Evolutionary conservation across 768 basidiomycete genomes (phyloP), one percentile per base, ranked within the genome.

Genomic region (Lactarius sanguifluus): DNA sequence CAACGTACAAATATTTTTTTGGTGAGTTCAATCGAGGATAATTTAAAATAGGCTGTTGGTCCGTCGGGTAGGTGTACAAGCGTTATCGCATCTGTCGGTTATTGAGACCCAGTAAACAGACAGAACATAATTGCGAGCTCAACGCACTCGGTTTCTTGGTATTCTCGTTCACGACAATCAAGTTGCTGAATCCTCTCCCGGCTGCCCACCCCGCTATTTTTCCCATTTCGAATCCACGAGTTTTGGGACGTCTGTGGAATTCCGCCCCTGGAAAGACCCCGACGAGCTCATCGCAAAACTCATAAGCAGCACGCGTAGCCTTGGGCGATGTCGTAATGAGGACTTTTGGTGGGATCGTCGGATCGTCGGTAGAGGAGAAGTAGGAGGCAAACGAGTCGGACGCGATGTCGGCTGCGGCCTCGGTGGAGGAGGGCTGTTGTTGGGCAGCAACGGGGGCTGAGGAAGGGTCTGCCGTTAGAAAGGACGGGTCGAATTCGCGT

Each of bases 141-240:
- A 52, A 55, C 52, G 65, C 15, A 82, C 97, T 97, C 16, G 95
- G 91, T 74, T 89, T 89, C 75, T 95, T 95, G 82, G 88, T 89
- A 71, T 98, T 92, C 73, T 99, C 97, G 69, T 98, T 98, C 40
- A 98, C 92, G 3, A 99, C 93, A 52, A 92, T 82, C 69, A 98
- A 74, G 69, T 96, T 93, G 54, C 89, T 90, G 75, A 93, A 99
- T 2, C 90, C 90, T 72, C 97, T 80, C 50, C 87, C 89, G 15
- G 90, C 89, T 25, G 94, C 94, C 97, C 97, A 99, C 3, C 90
- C 86, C 36, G 96, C 92, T 73, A 98, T 92, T 66, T 88, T 81
- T 0, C 96, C 96, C 71, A 96, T 79, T 77, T 96, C 94, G 72
- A 92, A 96, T 0, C 92, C 93, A 71, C 92, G 89, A 1, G 93